phyloP scores from a whole-genome alignment of 2,329 filamentous ascomycete genomes.

The Lachnellula subtilissima region DNA sequence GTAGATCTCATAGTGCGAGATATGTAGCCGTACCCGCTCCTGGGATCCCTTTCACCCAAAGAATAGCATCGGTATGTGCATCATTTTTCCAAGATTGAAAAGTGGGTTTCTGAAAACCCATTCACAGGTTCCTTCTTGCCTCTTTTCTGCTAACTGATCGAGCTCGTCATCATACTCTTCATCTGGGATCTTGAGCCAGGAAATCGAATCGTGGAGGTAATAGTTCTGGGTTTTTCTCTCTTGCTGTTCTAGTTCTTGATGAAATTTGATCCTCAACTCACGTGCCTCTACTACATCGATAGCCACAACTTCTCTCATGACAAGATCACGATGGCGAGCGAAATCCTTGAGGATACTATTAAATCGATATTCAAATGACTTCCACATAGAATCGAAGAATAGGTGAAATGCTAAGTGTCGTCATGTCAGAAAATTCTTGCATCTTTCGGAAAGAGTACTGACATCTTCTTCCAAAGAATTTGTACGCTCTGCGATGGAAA shows the following conservation, averaged over 20 bases:
- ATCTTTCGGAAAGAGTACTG: not conserved
- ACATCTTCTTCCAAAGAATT: slow-evolving; percentile 34
- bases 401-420: slow-evolving; percentile 6
- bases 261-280: not conserved
- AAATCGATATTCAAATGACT: slow-evolving; percentile 10
- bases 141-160: not conserved
- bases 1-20: not conserved
- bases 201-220: slow-evolving; percentile 8
- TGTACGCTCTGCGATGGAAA: slow-evolving; percentile 44
- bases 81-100: slow-evolving; percentile 8
- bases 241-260: slow-evolving; percentile 1
- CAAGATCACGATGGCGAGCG: slow-evolving; percentile 4
- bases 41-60: slow-evolving; percentile 16
- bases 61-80: slow-evolving; percentile 2
- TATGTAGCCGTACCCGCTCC: slow-evolving; percentile 10
- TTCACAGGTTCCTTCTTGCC: slow-evolving; percentile 9
- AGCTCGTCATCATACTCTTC: slow-evolving; percentile 1
- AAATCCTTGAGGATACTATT: slow-evolving; percentile 8
- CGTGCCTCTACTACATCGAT: slow-evolving; percentile 10
- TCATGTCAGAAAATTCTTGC: slow-evolving; percentile 10
- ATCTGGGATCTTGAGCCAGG: slow-evolving; percentile 7
- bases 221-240: slow-evolving; percentile 1
- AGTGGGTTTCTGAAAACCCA: slow-evolving; percentile 5
- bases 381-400: slow-evolving; percentile 14
- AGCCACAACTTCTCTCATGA: slow-evolving; percentile 3